Evolutionary conservation across 176 grass and related monocot species (phyloP).

Genomic region (Triticum dicoccoides): DNA sequence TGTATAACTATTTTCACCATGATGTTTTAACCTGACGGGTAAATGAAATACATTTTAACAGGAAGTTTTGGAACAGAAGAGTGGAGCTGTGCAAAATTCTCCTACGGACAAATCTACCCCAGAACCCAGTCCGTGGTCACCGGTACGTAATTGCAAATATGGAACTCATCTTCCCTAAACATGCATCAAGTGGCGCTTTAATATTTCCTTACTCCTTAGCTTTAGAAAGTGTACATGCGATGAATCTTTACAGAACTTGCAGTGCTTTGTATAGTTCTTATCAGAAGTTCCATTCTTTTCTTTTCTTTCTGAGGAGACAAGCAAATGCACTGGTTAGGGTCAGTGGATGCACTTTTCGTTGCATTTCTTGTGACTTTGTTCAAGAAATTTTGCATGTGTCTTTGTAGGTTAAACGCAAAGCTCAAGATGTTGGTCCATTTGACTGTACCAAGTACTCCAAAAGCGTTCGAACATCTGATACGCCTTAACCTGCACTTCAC

Average conservation of each 20-base stretch:
- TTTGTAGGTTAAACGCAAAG: conserved; percentile 72
- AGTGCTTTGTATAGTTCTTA: not conserved
- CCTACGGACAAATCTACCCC: conserved; percentile 62
- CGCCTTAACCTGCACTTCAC: conserved; percentile 1
- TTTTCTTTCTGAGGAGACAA: not conserved
- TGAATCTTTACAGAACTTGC: not conserved
- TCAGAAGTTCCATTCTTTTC: not conserved
- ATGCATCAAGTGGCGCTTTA: not conserved
- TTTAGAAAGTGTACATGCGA: not conserved
- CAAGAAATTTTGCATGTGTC: not conserved
- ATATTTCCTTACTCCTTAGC: not conserved
- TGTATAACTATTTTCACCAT: not conserved
- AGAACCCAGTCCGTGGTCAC: conserved; percentile 86
- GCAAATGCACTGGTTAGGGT: not conserved
- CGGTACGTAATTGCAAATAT: conserved; percentile 41
- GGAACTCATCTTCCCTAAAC: conserved; percentile 7
- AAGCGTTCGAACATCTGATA: conserved; percentile 32
- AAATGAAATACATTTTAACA: conserved; percentile 28
- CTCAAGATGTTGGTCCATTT: conserved; percentile 60
- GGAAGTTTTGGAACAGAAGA: conserved; percentile 84
- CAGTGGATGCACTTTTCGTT: not conserved
- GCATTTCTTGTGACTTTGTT: not conserved
- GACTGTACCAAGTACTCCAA: conserved; percentile 74
- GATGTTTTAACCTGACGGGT: not conserved
- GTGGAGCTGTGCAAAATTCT: conserved; percentile 81